A percentile compares a stretch with the other conserved stretches of the same genome.
Conservation (phyloP, 257 asterid species). For the Osmanthus fragrans region DNA sequence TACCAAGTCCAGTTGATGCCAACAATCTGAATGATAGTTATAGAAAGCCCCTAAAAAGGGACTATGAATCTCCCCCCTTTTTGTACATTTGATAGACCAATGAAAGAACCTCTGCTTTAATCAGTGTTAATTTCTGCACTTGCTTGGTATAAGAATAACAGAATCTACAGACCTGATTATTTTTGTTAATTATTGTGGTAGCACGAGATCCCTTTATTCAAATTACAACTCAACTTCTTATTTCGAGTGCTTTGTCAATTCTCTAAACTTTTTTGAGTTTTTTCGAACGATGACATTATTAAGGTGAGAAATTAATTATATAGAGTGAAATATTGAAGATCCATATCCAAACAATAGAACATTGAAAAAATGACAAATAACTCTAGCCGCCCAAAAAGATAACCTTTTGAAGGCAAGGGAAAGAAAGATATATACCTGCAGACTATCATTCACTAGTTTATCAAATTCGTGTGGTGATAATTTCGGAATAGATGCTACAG, state of each 20-base stretch:
- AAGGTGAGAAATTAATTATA: background rate
- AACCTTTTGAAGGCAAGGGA: background rate
- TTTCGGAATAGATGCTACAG: slow-evolving; percentile 71
- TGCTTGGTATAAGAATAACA: too few relatives aligned
- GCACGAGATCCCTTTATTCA: background rate
- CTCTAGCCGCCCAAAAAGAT: background rate
- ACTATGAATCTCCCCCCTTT: background rate
- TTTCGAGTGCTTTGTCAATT: background rate
- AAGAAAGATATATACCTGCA: slow-evolving; percentile 59
- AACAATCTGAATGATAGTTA: too few relatives aligned
- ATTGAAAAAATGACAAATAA: background rate
- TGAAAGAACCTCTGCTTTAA: background rate
- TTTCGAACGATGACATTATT: background rate
- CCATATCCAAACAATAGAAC: background rate
- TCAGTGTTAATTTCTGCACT: background rate
- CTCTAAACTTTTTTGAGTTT: background rate
- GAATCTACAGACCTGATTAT: background rate
- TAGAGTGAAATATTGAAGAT: too few relatives aligned
- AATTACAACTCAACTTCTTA: background rate
- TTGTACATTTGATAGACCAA: background rate
- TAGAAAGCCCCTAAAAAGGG: background rate
- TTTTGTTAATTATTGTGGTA: background rate
- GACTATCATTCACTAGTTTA: slow-evolving; percentile 48
- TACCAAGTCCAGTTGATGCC: background rate
- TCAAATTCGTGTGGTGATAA: slow-evolving; percentile 53